phyloP scores from a whole-genome alignment of 1,284 basidiomycete species.

The Austroboletus novae-zelandiae region DNA sequence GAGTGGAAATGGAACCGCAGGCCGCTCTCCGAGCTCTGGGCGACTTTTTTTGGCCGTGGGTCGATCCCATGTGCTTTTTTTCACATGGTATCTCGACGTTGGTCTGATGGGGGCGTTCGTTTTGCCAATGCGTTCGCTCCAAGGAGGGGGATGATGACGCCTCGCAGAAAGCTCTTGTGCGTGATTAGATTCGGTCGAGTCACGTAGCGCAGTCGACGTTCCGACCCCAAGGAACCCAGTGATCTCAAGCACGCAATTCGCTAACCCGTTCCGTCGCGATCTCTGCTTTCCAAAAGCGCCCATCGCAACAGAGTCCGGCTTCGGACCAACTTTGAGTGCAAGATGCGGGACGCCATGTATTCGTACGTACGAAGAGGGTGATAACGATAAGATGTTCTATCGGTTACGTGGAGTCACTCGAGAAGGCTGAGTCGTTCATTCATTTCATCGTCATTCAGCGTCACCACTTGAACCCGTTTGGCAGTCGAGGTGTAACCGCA shows the following conservation, averaged over 20 bases:
- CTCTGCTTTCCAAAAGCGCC: neutral
- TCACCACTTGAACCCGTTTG: conserved; percentile 11
- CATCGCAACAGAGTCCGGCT: too few relatives aligned
- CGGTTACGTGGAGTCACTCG: conserved; percentile 12
- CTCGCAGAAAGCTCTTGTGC: neutral
- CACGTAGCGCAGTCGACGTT: neutral
- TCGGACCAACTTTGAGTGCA: neutral
- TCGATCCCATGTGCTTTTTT: neutral
- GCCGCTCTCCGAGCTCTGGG: neutral
- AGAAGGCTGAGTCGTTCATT: conserved; percentile 12
- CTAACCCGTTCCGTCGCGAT: conserved; percentile 2
- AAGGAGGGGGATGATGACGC: neutral
- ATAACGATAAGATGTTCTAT: conserved; percentile 11
- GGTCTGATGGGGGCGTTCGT: neutral
- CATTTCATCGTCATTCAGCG: conserved; percentile 6
- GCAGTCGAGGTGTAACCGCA: conserved; percentile 18
- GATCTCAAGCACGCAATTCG: conserved; percentile 1
- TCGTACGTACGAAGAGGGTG: neutral
- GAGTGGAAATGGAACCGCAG: neutral
- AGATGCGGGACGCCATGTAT: neutral
- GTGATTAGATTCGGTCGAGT: neutral
- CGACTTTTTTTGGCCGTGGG: neutral
- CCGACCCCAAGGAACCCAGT: conserved; percentile 3
- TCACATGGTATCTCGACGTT: conserved; percentile 4
- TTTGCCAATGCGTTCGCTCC: neutral